Conservation (phyloP, 2,329 filamentous ascomycete species). For the Verticillium albo-atrum region DNA sequence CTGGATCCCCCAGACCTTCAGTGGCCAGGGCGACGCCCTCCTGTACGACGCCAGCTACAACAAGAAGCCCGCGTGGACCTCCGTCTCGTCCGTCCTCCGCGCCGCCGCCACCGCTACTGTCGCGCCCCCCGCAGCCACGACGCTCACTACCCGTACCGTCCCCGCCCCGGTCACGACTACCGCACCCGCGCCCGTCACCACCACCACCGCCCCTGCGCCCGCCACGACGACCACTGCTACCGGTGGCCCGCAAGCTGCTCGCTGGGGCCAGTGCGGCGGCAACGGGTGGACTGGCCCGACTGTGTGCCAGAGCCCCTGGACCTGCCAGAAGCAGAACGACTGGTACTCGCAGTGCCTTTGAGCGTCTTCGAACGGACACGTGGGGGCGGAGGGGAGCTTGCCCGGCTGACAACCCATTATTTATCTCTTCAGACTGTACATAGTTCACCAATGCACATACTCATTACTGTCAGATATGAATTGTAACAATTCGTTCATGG, state of each 20-base stretch:
- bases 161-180: background rate
- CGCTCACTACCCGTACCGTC: background rate
- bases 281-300: constrained; percentile 14
- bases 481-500: background rate
- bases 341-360: constrained; percentile 14
- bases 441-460: background rate
- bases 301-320: constrained; percentile 9
- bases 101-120: constrained; percentile 16
- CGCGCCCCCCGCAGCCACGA: background rate
- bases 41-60: constrained; percentile 30
- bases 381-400: background rate
- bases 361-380: background rate
- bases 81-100: constrained; percentile 28
- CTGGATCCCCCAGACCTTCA: constrained; percentile 33
- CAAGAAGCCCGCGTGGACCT: constrained; percentile 35
- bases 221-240: constrained; percentile 7
- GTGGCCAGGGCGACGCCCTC: constrained; percentile 33
- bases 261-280: constrained; percentile 15
- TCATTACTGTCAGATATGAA: background rate
- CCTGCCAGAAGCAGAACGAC: constrained; percentile 10
- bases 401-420: too few species aligned
- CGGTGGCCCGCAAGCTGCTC: constrained; percentile 12
- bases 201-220: background rate
- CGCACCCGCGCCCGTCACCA: background rate
- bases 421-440: background rate